Percentiles rank a stretch among this genome's conserved stretches.
Evolutionary conservation across 257 asterid genomes (phyloP).

Genomic region (Asclepias syriaca): DNA sequence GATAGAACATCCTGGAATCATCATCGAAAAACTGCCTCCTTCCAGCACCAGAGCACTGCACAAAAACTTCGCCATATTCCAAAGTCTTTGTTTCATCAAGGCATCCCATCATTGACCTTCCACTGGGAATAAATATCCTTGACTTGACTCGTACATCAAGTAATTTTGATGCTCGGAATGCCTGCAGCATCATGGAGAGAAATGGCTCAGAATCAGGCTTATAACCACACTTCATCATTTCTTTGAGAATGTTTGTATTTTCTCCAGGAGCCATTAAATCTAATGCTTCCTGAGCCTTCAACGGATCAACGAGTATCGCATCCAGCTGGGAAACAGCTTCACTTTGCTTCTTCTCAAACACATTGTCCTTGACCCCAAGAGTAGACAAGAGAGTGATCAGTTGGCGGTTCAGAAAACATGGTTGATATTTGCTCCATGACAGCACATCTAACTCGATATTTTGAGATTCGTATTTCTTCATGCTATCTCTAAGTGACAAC

Average conservation of each 20-base stretch:
- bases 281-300: slow-evolving; percentile 41
- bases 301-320: too few species aligned
- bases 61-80: slow-evolving; percentile 85
- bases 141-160: slow-evolving; percentile 62
- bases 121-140: slow-evolving; percentile 60
- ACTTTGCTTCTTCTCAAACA: slow-evolving; percentile 57
- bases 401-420: too few species aligned
- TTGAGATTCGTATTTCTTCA: slow-evolving; percentile 65
- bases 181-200: slow-evolving; percentile 79
- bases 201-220: slow-evolving; percentile 80
- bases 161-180: slow-evolving; percentile 64
- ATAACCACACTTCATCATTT: slow-evolving; percentile 77
- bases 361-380: slow-evolving; percentile 59
- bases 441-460: slow-evolving; percentile 65
- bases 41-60: slow-evolving; percentile 48
- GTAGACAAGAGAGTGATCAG: slow-evolving; percentile 42
- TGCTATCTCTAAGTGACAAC: slow-evolving; percentile 67
- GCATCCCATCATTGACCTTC: slow-evolving; percentile 88
- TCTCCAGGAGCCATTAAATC: slow-evolving; percentile 89
- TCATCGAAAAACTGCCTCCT: slow-evolving; percentile 24
- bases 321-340: too few species aligned
- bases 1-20: slow-evolving; percentile 21
- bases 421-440: slow-evolving; percentile 71
- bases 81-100: slow-evolving; percentile 72
- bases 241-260: slow-evolving; percentile 65